Evolutionary conservation across 2,329 filamentous ascomycete genomes (phyloP).

Genomic region (Xylariaceae sp.): DNA sequence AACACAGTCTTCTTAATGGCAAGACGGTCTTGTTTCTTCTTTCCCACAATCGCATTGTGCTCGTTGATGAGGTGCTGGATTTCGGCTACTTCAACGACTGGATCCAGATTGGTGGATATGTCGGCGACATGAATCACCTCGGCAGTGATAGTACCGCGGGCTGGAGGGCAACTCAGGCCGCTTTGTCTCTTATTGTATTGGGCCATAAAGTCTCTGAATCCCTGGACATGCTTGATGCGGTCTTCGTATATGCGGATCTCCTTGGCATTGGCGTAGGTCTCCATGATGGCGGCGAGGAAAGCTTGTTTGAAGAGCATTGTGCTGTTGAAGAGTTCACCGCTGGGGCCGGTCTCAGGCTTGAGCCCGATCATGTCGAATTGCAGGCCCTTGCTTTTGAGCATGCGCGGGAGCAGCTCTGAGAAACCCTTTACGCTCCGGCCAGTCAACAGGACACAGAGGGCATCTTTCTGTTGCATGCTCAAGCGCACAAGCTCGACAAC

Average conservation of each 20-base stretch:
- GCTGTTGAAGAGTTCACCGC: conserved; percentile 71
- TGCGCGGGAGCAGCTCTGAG: conserved; percentile 74
- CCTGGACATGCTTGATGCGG: conserved; percentile 66
- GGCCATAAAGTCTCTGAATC: conserved; percentile 80
- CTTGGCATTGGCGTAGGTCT: conserved; percentile 80
- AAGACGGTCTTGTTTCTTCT: conserved; percentile 45
- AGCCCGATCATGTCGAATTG: conserved; percentile 86
- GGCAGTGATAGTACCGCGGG: conserved; percentile 64
- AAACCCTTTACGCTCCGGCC: conserved; percentile 79
- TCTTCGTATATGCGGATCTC: conserved; percentile 78
- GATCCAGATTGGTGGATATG: conserved; percentile 52
- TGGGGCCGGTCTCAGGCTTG: conserved; percentile 81
- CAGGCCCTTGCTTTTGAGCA: conserved; percentile 72
- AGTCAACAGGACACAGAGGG: conserved; percentile 81
- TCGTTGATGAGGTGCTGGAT: conserved; percentile 84
- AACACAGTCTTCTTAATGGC: conserved; percentile 83
- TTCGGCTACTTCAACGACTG: conserved; percentile 34
- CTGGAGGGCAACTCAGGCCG: conserved; percentile 44
- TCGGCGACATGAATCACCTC: conserved; percentile 89
- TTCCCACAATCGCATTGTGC: conserved; percentile 66
- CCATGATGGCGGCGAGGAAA: conserved; percentile 75
- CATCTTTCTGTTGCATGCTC: conserved; percentile 80
- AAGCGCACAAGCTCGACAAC: conserved; percentile 78
- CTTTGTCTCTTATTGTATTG: conserved; percentile 65
- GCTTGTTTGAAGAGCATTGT: conserved; percentile 93